Base-by-base conservation (phyloP, 306 rosid species). In the Acacia crassicarpa region DNA sequence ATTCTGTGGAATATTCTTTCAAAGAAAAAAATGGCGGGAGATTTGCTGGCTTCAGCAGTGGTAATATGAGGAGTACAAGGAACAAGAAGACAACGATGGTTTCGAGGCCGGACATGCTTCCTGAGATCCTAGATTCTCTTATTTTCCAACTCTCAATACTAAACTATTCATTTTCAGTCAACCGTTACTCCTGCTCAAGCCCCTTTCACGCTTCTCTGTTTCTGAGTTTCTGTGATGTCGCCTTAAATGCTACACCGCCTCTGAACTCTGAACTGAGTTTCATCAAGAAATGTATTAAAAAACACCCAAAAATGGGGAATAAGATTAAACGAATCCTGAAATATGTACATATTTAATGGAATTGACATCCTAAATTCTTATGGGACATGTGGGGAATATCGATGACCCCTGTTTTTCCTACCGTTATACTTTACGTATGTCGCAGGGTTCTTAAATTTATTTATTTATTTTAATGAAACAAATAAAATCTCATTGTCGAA, bases 1-100 rank as follows among this genome's bases (percentile, higher is more conserved):
- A 79, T 79, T 65, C 86, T 12, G 7, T 16, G 16, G 86, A 35
- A 83, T 83, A 79, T 83, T 66, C 86, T 25, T 6, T 2, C 3
- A 7, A 13, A 32, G 17, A 6, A 25, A 6, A 44, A 23, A 48
- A 8, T 23, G 62, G 71, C 63, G 71, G 75, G 65, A 78, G 70
- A 30, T 9, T 5, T 15, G 86, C 80, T 80, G 80, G 53, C 83
- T 66, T 51, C 51, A 54, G 27, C 51, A 38, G 32, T 62, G 32
- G 9, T 44, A 66, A 23, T 27, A 6, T 23, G 67, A 81, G 23
- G 15, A 76, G 71, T 56, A 30, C 72, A n/a, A 54, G 62, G 65
- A 76, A 40, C 23, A 8, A 13, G 66, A 45, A 43, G 81, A 76
- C 65, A n/a, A 8, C 32, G 3, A 2, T 35, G 61, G 48, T 59